These are phyloP conservation scores for Sporothrix dimorphospora DNA, from an alignment of 2,329 filamentous ascomycete species.

Conservation along the genomic window DNA sequence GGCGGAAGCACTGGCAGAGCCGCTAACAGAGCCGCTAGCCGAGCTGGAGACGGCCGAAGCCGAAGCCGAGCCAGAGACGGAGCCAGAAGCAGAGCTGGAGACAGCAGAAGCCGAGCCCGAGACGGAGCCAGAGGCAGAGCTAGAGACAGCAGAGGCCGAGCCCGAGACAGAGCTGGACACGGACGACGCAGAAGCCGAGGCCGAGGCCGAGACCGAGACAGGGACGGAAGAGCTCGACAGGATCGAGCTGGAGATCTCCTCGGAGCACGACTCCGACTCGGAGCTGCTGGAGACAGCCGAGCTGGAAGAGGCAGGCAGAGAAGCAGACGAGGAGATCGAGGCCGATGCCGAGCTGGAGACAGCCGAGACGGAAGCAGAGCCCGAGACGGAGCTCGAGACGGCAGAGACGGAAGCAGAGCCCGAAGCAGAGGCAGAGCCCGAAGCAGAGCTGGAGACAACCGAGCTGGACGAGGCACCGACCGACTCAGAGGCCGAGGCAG, in stretches of 20 bases:
- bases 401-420: neutral
- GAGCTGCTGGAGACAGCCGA: slow-evolving; percentile 22
- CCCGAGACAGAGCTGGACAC: neutral
- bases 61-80: neutral
- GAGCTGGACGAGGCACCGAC: slow-evolving; percentile 9
- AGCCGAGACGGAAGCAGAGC: neutral
- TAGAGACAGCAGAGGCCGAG: neutral
- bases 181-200: neutral
- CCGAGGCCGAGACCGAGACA: neutral
- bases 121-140: neutral
- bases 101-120: neutral
- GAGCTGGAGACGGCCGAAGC: slow-evolving; percentile 3
- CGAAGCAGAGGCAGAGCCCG: neutral
- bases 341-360: slow-evolving; percentile 3
- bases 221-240: neutral
- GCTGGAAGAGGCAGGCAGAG: slow-evolving; percentile 9
- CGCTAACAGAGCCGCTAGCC: neutral
- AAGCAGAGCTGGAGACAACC: neutral
- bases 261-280: slow-evolving; percentile 3
- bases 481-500: slow-evolving; percentile 15
- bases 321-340: slow-evolving; percentile 3
- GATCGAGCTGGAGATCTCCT: slow-evolving; percentile 13
- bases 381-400: slow-evolving; percentile 12
- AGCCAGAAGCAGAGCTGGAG: slow-evolving; percentile 7
- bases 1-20: neutral